phyloP scores from a whole-genome alignment of 2,329 filamentous ascomycete species.

The Stagonosporopsis tanaceti region DNA sequence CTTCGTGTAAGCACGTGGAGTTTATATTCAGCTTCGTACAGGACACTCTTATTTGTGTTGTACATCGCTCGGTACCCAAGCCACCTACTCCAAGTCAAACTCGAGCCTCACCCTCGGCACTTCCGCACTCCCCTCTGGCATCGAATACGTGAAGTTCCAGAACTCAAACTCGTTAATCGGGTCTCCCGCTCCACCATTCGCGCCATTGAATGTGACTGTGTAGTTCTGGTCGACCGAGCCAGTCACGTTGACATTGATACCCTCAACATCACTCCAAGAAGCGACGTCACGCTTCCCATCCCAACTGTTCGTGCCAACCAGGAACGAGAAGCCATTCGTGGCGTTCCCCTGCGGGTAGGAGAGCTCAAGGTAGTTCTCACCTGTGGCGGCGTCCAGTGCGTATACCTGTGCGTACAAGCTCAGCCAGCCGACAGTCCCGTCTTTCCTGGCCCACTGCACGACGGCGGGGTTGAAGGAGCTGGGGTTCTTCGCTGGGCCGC shows the following conservation, averaged over 20 bases:
- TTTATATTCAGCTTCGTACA: neutral
- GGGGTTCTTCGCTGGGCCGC: slow-evolving; percentile 62
- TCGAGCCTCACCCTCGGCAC: slow-evolving; percentile 36
- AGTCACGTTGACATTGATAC: slow-evolving; percentile 55
- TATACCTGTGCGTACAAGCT: slow-evolving; percentile 39
- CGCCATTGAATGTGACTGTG: slow-evolving; percentile 56
- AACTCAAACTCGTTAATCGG: slow-evolving; percentile 53
- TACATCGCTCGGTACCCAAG: neutral
- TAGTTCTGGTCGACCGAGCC: slow-evolving; percentile 56
- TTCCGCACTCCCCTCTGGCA: slow-evolving; percentile 38
- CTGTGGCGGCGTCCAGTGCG: slow-evolving; percentile 32
- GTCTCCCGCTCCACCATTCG: slow-evolving; percentile 46
- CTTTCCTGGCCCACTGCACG: slow-evolving; percentile 62
- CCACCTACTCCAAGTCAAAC: slow-evolving; percentile 26
- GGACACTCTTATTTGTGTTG: neutral
- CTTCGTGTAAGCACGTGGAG: neutral
- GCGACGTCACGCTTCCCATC: slow-evolving; percentile 54
- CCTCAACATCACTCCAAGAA: slow-evolving; percentile 59
- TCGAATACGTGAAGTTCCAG: slow-evolving; percentile 55
- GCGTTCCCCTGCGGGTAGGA: slow-evolving; percentile 63
- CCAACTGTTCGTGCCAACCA: slow-evolving; percentile 57
- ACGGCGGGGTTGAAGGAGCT: slow-evolving; percentile 67
- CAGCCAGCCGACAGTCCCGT: slow-evolving; percentile 41
- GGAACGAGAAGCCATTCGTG: slow-evolving; percentile 60
- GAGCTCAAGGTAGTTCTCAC: slow-evolving; percentile 54